A percentile compares a stretch with the other conserved stretches of the same genome.
phyloP scores from a whole-genome alignment of 352 stramenopile genomes.

The Phytophthora melonis region DNA sequence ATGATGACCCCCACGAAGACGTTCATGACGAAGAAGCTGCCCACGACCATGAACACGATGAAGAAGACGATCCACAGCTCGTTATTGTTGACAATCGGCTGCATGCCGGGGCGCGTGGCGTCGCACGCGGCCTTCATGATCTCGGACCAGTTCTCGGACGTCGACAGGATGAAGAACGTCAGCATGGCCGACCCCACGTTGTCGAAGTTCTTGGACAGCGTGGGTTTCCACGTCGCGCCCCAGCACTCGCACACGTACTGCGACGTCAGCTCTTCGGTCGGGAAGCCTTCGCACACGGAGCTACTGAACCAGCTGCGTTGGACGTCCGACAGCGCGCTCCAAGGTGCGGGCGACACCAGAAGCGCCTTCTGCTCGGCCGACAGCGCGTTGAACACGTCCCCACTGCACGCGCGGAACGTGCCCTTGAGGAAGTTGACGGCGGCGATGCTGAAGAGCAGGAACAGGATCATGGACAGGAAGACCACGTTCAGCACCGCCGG shows the following conservation, averaged over 20 bases:
- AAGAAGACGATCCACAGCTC: constrained; percentile 3
- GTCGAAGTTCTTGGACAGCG: constrained; percentile 79
- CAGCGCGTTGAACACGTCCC: constrained; percentile 54
- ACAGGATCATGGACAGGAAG: constrained; percentile 91
- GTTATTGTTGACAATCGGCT: constrained; percentile 65
- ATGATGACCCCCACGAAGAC: constrained; percentile 94
- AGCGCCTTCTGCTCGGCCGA: constrained; percentile 42
- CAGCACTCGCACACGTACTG: constrained; percentile 71
- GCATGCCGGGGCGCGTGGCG: constrained; percentile 84
- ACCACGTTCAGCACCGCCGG: constrained; percentile 87
- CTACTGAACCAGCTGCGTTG: constrained; percentile 57
- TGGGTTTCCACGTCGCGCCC: constrained; percentile 46
- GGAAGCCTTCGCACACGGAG: constrained; percentile 52
- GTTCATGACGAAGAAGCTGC: constrained; percentile 90
- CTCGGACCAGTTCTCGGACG: constrained; percentile 91
- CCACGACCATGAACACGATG: constrained; percentile 65
- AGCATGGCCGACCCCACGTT: constrained; percentile 80
- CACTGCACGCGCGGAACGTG: constrained; percentile 77
- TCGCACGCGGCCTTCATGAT: constrained; percentile 91
- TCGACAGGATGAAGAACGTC: constrained; percentile 93
- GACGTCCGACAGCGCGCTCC: constrained; percentile 30
- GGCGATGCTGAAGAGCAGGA: constrained; percentile 95
- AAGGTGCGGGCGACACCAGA: constrained; percentile 45
- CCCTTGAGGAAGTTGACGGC: constrained; percentile 94
- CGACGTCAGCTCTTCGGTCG: constrained; percentile 51